Conservation (phyloP, 495 filamentous ascomycete species). For the Talaromyces adpressus region DNA sequence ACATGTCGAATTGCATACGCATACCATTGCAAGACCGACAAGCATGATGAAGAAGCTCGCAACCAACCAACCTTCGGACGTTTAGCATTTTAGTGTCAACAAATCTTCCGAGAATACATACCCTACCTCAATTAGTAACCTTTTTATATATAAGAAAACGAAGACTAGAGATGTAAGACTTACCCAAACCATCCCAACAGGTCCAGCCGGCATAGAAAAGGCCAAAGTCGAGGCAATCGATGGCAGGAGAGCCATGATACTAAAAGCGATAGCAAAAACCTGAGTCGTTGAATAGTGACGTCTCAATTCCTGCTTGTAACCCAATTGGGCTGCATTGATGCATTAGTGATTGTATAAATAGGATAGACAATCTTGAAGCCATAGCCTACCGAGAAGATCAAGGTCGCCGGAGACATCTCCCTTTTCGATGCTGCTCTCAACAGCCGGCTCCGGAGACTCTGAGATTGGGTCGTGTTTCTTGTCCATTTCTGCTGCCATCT, state of each 20-base stretch:
- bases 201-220: conserved; percentile 61
- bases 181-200: conserved; percentile 65
- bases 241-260: conserved; percentile 66
- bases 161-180: not conserved
- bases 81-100: not conserved
- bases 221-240: conserved; percentile 60
- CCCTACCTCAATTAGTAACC: not conserved
- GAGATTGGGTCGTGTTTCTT: not conserved
- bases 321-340: conserved; percentile 26
- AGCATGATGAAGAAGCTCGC: conserved; percentile 57
- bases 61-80: conserved; percentile 47
- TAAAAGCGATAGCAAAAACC: conserved; percentile 66
- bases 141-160: no score
- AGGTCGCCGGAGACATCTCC: not conserved
- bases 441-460: not conserved
- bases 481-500: conserved; percentile 3
- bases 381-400: conserved; percentile 4
- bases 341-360: not conserved
- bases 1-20: conserved; percentile 4
- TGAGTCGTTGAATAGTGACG: conserved; percentile 60
- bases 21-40: conserved; percentile 58
- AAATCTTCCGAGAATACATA: not conserved
- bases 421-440: not conserved
- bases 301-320: conserved; percentile 65
- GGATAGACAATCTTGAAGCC: not conserved